Evolutionary conservation across 73 alveolate species (phyloP).

Genomic region (Paramecium tetraurelia): DNA sequence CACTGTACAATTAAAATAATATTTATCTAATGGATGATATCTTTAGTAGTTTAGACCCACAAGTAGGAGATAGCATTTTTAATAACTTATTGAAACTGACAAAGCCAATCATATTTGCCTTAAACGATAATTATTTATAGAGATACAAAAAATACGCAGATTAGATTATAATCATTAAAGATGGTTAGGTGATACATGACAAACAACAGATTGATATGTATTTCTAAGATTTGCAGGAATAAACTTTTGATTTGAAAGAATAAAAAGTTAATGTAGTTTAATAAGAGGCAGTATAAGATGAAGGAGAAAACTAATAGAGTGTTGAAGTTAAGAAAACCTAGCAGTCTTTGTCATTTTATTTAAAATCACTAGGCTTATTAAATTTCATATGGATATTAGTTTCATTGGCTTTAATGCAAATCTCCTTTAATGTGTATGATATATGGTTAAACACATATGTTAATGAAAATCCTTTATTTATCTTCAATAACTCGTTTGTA

Average conservation of each 20-base stretch:
- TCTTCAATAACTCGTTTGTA: background rate
- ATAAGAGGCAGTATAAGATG: background rate
- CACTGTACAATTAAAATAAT: background rate
- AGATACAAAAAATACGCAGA: background rate
- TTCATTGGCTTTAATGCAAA: background rate
- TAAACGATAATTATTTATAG: background rate
- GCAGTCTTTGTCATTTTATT: background rate
- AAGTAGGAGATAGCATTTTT: slow-evolving; percentile 50
- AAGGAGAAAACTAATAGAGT: background rate
- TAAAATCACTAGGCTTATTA: background rate
- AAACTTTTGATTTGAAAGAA: background rate
- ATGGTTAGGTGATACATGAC: background rate
- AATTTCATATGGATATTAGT: background rate
- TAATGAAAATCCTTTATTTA: background rate
- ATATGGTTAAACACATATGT: slow-evolving; percentile 13
- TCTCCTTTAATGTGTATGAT: slow-evolving; percentile 10
- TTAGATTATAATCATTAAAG: background rate
- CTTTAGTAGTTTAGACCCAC: slow-evolving; percentile 51
- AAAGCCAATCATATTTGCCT: background rate
- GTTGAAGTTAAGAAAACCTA: background rate
- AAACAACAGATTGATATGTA: background rate
- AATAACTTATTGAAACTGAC: background rate
- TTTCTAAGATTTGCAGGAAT: background rate
- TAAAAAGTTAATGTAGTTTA: background rate
- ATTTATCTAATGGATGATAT: slow-evolving; percentile 49